These are phyloP conservation scores for Stagonosporopsis cucurbitacearum DNA, from an alignment of 2,329 filamentous ascomycete genomes.

Conservation along the genomic window DNA sequence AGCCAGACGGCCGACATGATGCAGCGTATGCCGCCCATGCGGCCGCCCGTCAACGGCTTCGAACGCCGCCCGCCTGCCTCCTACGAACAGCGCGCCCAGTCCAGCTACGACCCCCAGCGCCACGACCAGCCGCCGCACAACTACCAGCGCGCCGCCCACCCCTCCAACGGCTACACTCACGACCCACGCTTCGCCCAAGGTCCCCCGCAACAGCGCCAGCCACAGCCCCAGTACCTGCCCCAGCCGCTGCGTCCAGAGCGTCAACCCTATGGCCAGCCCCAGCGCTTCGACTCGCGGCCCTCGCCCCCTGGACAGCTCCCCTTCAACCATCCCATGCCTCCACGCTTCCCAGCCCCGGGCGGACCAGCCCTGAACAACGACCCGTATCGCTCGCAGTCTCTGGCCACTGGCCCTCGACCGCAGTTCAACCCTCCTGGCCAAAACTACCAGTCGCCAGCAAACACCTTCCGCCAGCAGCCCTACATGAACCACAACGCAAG, in stretches of 20 bases:
- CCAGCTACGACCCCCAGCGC: constrained; percentile 37
- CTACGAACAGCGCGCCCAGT: constrained; percentile 37
- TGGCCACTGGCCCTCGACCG: constrained; percentile 77
- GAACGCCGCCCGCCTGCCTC: constrained; percentile 43
- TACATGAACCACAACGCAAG: constrained; percentile 73
- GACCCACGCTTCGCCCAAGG: constrained; percentile 46
- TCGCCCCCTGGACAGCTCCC: constrained; percentile 58
- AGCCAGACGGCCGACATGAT: constrained; percentile 58
- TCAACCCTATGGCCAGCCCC: constrained; percentile 74
- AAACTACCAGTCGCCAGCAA: constrained; percentile 65
- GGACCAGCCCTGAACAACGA: constrained; percentile 81
- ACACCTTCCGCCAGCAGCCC: constrained; percentile 78
- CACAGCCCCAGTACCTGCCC: constrained; percentile 64
- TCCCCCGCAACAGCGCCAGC: constrained; percentile 47
- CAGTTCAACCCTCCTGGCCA: constrained; percentile 66
- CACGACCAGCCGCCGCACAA: constrained; percentile 34
- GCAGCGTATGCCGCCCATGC: constrained; percentile 69
- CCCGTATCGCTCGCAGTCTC: constrained; percentile 88
- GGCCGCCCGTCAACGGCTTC: constrained; percentile 55
- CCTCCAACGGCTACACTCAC: constrained; percentile 50
- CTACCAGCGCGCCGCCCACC: constrained; percentile 34
- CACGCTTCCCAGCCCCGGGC: constrained; percentile 61
- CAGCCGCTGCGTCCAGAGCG: constrained; percentile 68
- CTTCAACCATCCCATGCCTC: constrained; percentile 62
- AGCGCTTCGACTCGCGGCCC: constrained; percentile 69